Percentiles rank a stretch among this genome's conserved stretches.
phyloP scores from a whole-genome alignment of 1,284 basidiomycete genomes.

The Moesziomyces sp. region DNA sequence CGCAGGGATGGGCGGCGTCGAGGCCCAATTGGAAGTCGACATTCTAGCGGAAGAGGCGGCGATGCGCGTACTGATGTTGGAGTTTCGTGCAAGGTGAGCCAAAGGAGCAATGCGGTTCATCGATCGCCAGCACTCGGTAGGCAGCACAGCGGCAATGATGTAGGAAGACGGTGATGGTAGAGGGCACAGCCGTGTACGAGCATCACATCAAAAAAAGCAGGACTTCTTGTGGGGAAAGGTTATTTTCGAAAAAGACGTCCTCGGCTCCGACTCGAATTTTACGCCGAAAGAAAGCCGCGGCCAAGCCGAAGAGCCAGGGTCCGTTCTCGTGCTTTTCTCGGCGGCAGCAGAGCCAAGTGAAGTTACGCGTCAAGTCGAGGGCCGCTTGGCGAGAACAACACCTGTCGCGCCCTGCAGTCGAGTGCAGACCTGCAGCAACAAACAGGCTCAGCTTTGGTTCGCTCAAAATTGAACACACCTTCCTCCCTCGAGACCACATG shows the following conservation, averaged over 20 bases:
- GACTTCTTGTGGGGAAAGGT: not conserved
- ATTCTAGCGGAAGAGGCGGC: slow-evolving; percentile 14
- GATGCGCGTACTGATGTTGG: not conserved
- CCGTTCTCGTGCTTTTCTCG: too few relatives aligned
- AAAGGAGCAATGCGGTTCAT: not conserved
- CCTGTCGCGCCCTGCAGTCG: not conserved
- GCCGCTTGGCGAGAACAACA: not conserved
- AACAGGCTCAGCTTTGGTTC: not conserved
- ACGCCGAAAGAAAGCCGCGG: not conserved
- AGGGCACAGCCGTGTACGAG: too few relatives aligned
- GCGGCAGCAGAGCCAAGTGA: too few relatives aligned
- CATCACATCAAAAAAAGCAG: not conserved
- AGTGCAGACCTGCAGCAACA: not conserved
- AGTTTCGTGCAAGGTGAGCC: not conserved
- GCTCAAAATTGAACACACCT: too few relatives aligned
- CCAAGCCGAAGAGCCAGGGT: too few relatives aligned
- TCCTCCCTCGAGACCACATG: not conserved
- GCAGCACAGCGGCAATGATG: not conserved
- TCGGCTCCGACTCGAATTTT: not conserved
- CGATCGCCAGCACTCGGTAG: not conserved
- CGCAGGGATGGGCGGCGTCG: slow-evolving; percentile 32
- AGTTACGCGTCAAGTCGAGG: not conserved
- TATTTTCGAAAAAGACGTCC: not conserved
- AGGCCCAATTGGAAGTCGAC: slow-evolving; percentile 41
- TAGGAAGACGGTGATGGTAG: not conserved